Evolutionary conservation across 106 monocot species (phyloP), one percentile per base, ranked within the genome.

Genomic region (Dendrobium officinale): DNA sequence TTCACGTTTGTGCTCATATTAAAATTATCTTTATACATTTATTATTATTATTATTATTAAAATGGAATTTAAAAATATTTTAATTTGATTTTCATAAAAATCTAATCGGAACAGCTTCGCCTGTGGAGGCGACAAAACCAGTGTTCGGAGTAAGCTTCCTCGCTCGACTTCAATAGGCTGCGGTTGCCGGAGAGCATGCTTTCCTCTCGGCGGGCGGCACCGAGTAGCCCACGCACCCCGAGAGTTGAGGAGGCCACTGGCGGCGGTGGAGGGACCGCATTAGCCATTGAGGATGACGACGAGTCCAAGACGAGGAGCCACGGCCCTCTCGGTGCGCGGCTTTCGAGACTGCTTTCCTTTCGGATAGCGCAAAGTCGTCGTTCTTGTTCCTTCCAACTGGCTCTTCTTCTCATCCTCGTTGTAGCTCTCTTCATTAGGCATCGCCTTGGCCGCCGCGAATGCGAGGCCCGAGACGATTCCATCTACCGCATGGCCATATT

Each of bases 241-340:
- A 79, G 58, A 61, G 78, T 77, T 8, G 79, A 79, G 31, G 81
- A 64, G 19, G 68, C 13, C 54, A 80, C 45, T 42, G 80, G 54
- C 64, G 75, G 5, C 54, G 61, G 33, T 10, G 79, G 82, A 44
- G 80, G 20, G 66, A 85, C 54, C 70, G 26, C 76, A 13, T 48
- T 76, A 15, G 76, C 45, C 24, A 19, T 16, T 16, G 48, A 45
- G 9, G 76, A 76, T 76, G 85, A 47, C 78, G 94, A 95, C 61
- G 92, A 89, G 49, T 92, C 90, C 16, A 95, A 95, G 90, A 85
- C 79, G 74, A 51, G 90, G 78, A 95, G 87, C 83, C 79, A 41
- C 72, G 20, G 76, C 11, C 44, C 82, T 17, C 17, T 87, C 78
- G 74, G 82, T 51, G 44, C 82, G n/a, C 75, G 86, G 68, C 5